Percentiles rank a stretch among this genome's conserved stretches.
These are phyloP conservation scores for Thermomucor indicae-seudaticae DNA, from an alignment of 371 early-diverging fungal genomes.

Conservation along the genomic window DNA sequence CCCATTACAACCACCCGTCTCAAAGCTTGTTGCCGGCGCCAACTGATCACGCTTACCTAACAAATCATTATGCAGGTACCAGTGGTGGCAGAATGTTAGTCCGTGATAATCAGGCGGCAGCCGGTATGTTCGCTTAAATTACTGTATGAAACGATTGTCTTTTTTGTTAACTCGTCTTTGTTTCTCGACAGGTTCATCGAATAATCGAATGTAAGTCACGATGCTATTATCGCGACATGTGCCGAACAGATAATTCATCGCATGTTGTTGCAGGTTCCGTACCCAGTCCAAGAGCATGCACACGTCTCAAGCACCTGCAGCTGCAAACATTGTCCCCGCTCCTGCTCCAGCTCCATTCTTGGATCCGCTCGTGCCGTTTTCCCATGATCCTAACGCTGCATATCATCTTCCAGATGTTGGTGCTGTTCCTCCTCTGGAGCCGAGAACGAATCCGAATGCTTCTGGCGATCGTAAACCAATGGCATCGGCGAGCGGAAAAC, in stretches of 20 bases:
- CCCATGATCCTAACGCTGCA: neutral
- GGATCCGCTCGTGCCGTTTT: neutral
- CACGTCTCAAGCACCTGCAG: constrained; percentile 4
- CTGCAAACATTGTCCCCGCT: constrained; percentile 3
- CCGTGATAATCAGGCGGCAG: constrained; percentile 24
- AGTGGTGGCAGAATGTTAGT: constrained; percentile 36
- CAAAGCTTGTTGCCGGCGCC: constrained; percentile 12
- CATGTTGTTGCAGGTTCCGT: constrained; percentile 33
- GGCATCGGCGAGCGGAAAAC: constrained; percentile 19
- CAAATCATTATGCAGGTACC: constrained; percentile 22
- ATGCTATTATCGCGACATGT: constrained; percentile 21
- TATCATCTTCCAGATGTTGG: constrained; percentile 1
- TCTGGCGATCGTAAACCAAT: constrained; percentile 10
- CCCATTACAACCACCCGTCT: constrained; percentile 11
- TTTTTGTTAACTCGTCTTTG: too few species aligned
- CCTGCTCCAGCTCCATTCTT: constrained; percentile 2
- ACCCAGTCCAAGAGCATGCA: constrained; percentile 26
- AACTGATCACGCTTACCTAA: constrained; percentile 23
- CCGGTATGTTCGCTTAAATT: constrained; percentile 42
- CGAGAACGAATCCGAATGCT: neutral
- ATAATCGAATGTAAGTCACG: constrained; percentile 27
- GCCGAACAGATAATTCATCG: too few species aligned
- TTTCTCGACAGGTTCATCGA: constrained; percentile 6
- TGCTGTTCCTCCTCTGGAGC: too few species aligned
- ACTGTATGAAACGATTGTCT: too few species aligned